phyloP scores from a whole-genome alignment of 192 early-diverging fungal genomes.

The Coemansia sp. region DNA sequence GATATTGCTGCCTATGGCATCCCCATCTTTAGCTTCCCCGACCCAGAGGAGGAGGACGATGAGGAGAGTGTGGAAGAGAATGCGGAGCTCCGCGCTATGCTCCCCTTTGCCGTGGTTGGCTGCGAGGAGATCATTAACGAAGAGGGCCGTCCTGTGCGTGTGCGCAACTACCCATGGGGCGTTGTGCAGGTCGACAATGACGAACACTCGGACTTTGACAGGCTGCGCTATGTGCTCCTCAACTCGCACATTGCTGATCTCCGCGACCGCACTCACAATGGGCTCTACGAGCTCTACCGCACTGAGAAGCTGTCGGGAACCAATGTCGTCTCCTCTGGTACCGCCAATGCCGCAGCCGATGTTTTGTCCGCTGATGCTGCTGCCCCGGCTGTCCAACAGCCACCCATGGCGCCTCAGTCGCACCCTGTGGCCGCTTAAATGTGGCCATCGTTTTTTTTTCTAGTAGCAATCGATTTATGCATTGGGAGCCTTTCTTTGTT shows the following conservation, averaged over 20 bases:
- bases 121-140: slow-evolving; percentile 87
- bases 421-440: not conserved
- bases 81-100: slow-evolving; percentile 84
- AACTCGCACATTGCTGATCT: slow-evolving; percentile 98
- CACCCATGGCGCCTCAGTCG: slow-evolving; percentile 2
- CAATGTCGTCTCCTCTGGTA: slow-evolving; percentile 4
- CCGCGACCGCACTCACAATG: slow-evolving; percentile 95
- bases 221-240: slow-evolving; percentile 88
- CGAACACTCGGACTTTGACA: slow-evolving; percentile 96
- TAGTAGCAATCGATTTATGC: too few species aligned
- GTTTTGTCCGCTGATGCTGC: not conserved
- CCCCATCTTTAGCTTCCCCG: slow-evolving; percentile 98
- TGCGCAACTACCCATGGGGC: slow-evolving; percentile 96
- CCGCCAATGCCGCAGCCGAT: not conserved
- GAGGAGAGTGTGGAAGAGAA: slow-evolving; percentile 99
- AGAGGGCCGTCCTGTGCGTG: slow-evolving; percentile 89
- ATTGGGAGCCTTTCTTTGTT: too few species aligned
- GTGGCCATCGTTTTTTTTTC: too few species aligned
- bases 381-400: not conserved
- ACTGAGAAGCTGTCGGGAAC: slow-evolving; percentile 78
- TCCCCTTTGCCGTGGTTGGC: slow-evolving; percentile 97
- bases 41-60: slow-evolving; percentile 95
- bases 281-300: slow-evolving; percentile 96
- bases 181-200: slow-evolving; percentile 96
- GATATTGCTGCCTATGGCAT: slow-evolving; percentile 96